Base-by-base conservation (phyloP, 176 grass and related monocot species). In the Hordeum vulgare region DNA sequence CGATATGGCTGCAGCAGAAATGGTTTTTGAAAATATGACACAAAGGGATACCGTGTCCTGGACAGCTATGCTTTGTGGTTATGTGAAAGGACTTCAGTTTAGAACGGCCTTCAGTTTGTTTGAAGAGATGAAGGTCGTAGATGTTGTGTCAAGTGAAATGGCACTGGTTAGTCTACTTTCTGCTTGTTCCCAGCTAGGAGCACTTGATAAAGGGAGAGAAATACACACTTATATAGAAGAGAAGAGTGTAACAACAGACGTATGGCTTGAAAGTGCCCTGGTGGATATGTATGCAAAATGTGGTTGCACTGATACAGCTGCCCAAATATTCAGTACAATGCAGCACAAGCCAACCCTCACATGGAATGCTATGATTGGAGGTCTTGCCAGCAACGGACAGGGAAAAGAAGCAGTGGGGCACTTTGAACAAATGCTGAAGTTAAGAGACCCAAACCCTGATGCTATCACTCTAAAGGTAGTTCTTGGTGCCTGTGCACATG, bases 241-340 rank as follows among this genome's bases (percentile, higher is more conserved):
- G 10, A 91, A 85, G 13, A 91, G 94, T 61, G 76, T 94, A 49
- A 72, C 9, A 53, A 84, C 78, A 76, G 92, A 97, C 53, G 26
- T 83, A 9, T 91, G 79, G 66, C 74, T 97, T 57, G 74, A 88
- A 64, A 94, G 88, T 74, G 84, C 90, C 25, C 87, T 97, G 12
- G 59, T 97, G 2, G 95, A 94, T 86, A 97, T 97, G 92, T 97
- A 97, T 84, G 92, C 86, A 82, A 94, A 97, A 66, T 94, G 92
- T 79, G 90, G 90, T 20, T 90, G 88, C 86, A 88, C 85, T 15
- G 88, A 90, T 3, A 83, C 81, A 25, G 88, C 95, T 76, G 49
- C 70, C 40, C 29, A 86, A 75, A 87, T 97, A 63, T 94, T 97
- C 88, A 61, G 82, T 65, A 78, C 37, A 78, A 89, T 91, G 86